Base-by-base conservation (phyloP, 495 filamentous ascomycete species). In the Talaromyces proteolyticus region DNA sequence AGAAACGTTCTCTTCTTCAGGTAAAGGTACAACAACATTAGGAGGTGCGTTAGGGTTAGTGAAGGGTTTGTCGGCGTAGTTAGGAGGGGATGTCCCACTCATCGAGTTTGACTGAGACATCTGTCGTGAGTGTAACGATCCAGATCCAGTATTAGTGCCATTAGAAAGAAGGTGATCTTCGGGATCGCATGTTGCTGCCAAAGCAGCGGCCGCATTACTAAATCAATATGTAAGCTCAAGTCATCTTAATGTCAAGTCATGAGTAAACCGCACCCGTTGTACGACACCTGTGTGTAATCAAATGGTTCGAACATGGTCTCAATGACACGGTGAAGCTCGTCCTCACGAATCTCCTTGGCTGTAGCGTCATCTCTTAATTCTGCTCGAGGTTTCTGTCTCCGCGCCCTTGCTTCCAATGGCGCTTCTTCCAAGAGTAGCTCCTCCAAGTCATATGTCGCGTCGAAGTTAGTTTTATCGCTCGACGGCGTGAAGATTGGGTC, bases 381-480 rank as follows among this genome's bases (percentile, higher is more conserved):
- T 51, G 94, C 91, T 47, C 93, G 79, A 1, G 93, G 93, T 63
- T 96, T 95, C 65, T 98, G 93, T 57, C 91, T 78, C 53, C 93
- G 81, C 38, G 93, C 89, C 53, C 93, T 75, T 25, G 94, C 93
- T 67, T 98, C 93, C 4, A 98, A 71, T 11, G 93, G 93, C 21
- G 93, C 94, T 64, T 98, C 93, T 68, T 98, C 94, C 42, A 98
- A 68, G 19, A 98, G 68, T 22, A 98, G 68, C 64, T 98, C 93
- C 62, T 98, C 93, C 47, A 98, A 67, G 67, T 98, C 93, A 61
- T 98, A 98, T 1, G 93, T 98, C 4, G 93, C 93, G 68, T 98
- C 93, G 54, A 98, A 98, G 65, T 98, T 98, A 5, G 94, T 96
- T 77, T 98, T 98, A 44, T 98, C 93, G 43, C 88, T 87, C 1